Evolutionary conservation across 2,329 filamentous ascomycete species (phyloP).

Genomic region (Fusarium stilboides): DNA sequence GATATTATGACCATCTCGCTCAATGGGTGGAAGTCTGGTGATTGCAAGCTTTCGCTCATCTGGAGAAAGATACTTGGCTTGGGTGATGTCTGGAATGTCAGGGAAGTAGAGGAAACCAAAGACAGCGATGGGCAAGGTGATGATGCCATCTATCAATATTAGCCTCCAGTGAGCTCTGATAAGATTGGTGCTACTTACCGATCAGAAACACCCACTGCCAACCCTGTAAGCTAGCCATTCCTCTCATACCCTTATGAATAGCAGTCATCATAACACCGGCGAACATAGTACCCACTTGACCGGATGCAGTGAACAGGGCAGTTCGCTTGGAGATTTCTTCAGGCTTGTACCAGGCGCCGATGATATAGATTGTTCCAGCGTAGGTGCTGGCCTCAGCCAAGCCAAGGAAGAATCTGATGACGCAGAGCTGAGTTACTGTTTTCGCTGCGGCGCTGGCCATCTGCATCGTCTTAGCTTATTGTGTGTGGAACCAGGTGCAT

Average conservation of each 20-base stretch:
- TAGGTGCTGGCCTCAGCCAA: slow-evolving; percentile 51
- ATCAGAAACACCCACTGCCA: slow-evolving; percentile 64
- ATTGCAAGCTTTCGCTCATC: slow-evolving; percentile 53
- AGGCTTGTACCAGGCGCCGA: slow-evolving; percentile 68
- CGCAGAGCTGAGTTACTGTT: slow-evolving; percentile 50
- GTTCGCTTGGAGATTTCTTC: slow-evolving; percentile 71
- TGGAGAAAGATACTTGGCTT: slow-evolving; percentile 54
- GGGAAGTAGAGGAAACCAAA: slow-evolving; percentile 47
- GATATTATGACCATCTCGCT: slow-evolving; percentile 54
- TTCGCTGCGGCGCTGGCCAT: slow-evolving; percentile 53
- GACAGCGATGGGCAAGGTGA: slow-evolving; percentile 42
- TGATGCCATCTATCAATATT: slow-evolving; percentile 36
- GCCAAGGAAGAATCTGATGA: slow-evolving; percentile 50
- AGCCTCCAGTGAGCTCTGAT: rapidly evolving
- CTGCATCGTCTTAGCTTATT: background rate
- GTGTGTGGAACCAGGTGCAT: rapidly evolving
- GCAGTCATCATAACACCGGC: slow-evolving; percentile 71
- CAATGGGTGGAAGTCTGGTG: slow-evolving; percentile 51
- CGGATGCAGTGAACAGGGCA: slow-evolving; percentile 71
- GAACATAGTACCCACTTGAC: slow-evolving; percentile 71
- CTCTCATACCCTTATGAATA: slow-evolving; percentile 52
- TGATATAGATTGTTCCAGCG: slow-evolving; percentile 54
- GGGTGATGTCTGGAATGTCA: slow-evolving; percentile 53
- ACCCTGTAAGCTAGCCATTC: slow-evolving; percentile 57
- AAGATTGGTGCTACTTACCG: background rate